Evolutionary conservation across 1,139 yeast species (phyloP).

Genomic region (Candida dubliniensis): DNA sequence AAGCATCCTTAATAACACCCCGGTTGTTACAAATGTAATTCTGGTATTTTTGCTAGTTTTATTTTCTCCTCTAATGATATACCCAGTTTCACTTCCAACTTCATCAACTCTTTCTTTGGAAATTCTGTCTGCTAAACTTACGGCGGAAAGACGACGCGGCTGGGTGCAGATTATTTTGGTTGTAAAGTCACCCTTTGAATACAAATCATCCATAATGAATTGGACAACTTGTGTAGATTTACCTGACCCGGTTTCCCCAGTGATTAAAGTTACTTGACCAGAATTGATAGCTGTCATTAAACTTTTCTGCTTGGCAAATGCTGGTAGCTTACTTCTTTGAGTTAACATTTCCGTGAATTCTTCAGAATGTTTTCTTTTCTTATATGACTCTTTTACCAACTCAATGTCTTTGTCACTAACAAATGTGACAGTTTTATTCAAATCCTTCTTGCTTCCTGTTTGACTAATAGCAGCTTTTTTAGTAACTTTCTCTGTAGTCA

Average conservation of each 20-base stretch:
- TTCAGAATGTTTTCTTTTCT: slow-evolving; percentile 4
- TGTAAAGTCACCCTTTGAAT: slow-evolving; percentile 41
- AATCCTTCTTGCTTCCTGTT: neutral
- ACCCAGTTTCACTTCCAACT: slow-evolving; percentile 84
- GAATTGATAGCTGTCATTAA: slow-evolving; percentile 56
- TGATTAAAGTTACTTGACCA: slow-evolving; percentile 70
- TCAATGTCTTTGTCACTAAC: slow-evolving; percentile 14
- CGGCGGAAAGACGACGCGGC: slow-evolving; percentile 93
- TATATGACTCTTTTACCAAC: slow-evolving; percentile 25
- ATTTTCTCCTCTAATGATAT: slow-evolving; percentile 86
- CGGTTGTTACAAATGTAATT: slow-evolving; percentile 85
- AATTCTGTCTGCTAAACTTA: slow-evolving; percentile 91
- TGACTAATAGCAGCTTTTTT: neutral
- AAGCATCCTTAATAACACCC: slow-evolving; percentile 83
- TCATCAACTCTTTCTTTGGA: slow-evolving; percentile 72
- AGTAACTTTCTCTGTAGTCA: slow-evolving; percentile 21
- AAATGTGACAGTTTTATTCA: neutral
- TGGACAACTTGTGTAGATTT: slow-evolving; percentile 93
- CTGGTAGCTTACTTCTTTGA: slow-evolving; percentile 66
- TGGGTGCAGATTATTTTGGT: slow-evolving; percentile 84
- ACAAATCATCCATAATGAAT: slow-evolving; percentile 70
- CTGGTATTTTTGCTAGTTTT: slow-evolving; percentile 63
- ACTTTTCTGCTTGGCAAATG: slow-evolving; percentile 67
- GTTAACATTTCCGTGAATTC: slow-evolving; percentile 15
- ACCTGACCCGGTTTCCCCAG: slow-evolving; percentile 98